Evolutionary conservation across 2,329 filamentous ascomycete genomes (phyloP).

Genomic region (Dendrostoma leiphaemia): DNA sequence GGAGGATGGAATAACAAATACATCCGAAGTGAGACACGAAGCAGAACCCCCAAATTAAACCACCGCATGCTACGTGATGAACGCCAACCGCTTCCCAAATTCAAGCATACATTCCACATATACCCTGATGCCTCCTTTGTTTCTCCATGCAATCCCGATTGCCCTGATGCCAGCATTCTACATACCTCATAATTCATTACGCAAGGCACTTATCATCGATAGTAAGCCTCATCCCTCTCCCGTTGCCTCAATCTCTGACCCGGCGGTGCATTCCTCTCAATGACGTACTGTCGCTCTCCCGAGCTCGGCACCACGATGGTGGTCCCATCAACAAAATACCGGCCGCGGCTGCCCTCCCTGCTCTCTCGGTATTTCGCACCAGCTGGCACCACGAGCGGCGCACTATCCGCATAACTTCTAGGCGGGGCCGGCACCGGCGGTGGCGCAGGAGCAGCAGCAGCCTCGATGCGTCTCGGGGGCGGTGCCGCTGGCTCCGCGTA

Average conservation of each 20-base stretch:
- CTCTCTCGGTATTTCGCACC: background rate
- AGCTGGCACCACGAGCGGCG: background rate
- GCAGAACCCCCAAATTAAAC: background rate
- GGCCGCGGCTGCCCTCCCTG: background rate
- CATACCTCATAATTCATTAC: background rate
- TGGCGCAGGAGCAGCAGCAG: background rate
- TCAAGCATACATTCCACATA: background rate
- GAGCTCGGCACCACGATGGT: constrained; percentile 13
- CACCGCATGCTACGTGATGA: background rate
- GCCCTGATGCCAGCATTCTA: background rate
- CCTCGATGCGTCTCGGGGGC: background rate
- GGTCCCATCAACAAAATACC: constrained; percentile 15
- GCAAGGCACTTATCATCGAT: background rate
- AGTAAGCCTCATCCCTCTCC: constrained; percentile 4
- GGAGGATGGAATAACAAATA: background rate
- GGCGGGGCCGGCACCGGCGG: constrained; percentile 6
- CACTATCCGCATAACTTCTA: background rate
- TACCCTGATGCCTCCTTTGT: background rate
- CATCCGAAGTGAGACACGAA: background rate
- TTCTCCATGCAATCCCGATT: background rate
- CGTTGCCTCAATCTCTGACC: constrained; percentile 3
- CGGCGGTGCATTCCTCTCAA: constrained; percentile 7
- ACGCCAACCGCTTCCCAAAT: background rate
- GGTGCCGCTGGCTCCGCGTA: background rate
- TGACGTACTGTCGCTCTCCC: constrained; percentile 6